phyloP scores from a whole-genome alignment of 2,329 filamentous ascomycete genomes.

The Talaromyces sp. region DNA sequence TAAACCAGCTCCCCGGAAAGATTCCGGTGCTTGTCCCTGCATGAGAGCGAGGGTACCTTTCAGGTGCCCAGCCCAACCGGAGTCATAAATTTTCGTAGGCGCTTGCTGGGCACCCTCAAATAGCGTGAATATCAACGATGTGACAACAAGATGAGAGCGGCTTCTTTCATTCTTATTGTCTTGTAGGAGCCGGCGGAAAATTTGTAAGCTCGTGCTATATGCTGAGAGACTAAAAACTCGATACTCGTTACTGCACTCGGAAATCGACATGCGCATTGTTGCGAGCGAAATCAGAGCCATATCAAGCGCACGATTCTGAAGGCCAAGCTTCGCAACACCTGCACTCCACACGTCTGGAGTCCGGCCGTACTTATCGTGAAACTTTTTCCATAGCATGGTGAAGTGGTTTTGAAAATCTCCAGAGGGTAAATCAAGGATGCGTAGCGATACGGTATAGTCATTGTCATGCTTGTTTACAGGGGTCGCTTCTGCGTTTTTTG shows the following conservation, averaged over 20 bases:
- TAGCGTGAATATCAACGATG: slow-evolving; percentile 11
- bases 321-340: neutral
- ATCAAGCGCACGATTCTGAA: slow-evolving; percentile 8
- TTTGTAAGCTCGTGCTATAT: slow-evolving; percentile 5
- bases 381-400: slow-evolving; percentile 3
- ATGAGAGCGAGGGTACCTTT: slow-evolving; percentile 7
- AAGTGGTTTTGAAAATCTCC: slow-evolving; percentile 9
- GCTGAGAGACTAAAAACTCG: slow-evolving; percentile 7
- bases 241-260: slow-evolving; percentile 1
- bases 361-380: slow-evolving; percentile 4
- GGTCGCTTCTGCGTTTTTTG: neutral
- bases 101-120: slow-evolving; percentile 7
- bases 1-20: slow-evolving; percentile 5
- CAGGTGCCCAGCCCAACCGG: slow-evolving; percentile 8
- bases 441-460: neutral
- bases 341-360: slow-evolving; percentile 6
- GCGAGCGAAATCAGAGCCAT: slow-evolving; percentile 8
- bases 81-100: slow-evolving; percentile 1
- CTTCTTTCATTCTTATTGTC: neutral
- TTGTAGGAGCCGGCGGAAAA: slow-evolving; percentile 9
- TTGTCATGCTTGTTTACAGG: neutral
- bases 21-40: neutral
- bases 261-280: slow-evolving; percentile 8
- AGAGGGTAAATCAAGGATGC: slow-evolving; percentile 6
- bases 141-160: slow-evolving; percentile 1